Evolutionary conservation across 192 early-diverging fungal genomes (phyloP), one percentile per base, ranked within the genome.

Genomic region (Coemansia sp.): DNA sequence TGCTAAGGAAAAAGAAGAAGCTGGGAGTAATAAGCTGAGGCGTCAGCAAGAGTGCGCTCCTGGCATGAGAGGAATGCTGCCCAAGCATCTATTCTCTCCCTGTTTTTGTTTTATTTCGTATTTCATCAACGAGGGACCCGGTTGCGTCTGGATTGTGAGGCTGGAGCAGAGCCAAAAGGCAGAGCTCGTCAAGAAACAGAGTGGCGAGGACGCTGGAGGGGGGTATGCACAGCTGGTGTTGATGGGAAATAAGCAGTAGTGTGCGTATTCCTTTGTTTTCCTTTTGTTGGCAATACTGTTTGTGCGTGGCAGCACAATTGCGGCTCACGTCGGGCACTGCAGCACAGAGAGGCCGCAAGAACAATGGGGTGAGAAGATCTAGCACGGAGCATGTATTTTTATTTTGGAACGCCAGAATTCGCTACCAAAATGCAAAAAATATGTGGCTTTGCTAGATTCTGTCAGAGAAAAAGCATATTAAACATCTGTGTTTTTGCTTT

Each of bases 211-310:
- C 32, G 32, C 32, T 32, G 32, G 32, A 37, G 64, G 51, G 51
- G 51, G 37, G 48, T 19, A 40, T 40, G 16, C 55, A 11, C 11
- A 37, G 56, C n/a, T 67, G 54, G 43, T 22, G 56, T 44, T 67
- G 65, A 59, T 67, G 65, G 65, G 65, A 67, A 59, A 22, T 46
- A 41, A 59, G 65, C 65, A 67, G 65, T 59, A 66, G 50, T 44
- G 38, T 25, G 45, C 16, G 48, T 46, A 19, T 41, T 14, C 54
- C 53, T 65, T 67, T 67, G 55, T 67, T 67, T 44, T 67, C 39
- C 40, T 41, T 59, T 22, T 55, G 51, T 56, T 66, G 64, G 49
- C 50, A 19, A 14, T 39, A 12, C 57, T 58, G 57, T 39, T 20
- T 37, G 62, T 49, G 22, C 13, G 16, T 20, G 19, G 19, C 3